Conservation (phyloP, 139 green algal species). For the Dunaliella sp. region DNA sequence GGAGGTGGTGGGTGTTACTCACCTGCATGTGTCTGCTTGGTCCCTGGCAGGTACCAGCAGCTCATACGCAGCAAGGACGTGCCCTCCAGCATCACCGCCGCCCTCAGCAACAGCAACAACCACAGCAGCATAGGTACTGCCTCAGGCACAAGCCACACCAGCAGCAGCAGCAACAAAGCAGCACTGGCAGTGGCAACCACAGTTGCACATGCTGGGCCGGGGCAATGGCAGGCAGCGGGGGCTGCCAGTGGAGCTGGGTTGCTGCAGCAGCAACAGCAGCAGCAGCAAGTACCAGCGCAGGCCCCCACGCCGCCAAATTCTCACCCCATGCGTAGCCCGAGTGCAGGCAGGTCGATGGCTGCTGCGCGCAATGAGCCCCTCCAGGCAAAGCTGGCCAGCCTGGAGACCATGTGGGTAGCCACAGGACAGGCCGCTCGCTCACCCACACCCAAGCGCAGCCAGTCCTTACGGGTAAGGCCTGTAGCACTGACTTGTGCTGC, state of each 20-base stretch:
- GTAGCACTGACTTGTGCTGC: too few relatives aligned
- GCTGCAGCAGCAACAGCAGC: background rate
- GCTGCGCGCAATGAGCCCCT: slow-evolving; percentile 16
- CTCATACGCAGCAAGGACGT: slow-evolving; percentile 31
- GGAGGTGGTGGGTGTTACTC: too few relatives aligned
- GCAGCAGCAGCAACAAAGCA: background rate
- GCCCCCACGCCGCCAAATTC: background rate
- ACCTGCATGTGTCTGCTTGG: too few relatives aligned
- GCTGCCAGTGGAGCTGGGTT: background rate
- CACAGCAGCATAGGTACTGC: background rate
- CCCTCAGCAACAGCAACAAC: background rate
- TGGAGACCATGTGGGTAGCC: slow-evolving; percentile 27
- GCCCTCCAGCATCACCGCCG: slow-evolving; percentile 9
- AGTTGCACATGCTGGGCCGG: background rate
- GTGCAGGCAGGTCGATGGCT: background rate
- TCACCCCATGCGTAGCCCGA: background rate
- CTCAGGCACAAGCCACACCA: too few relatives aligned
- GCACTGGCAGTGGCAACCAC: slow-evolving; percentile 1
- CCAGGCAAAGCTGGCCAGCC: slow-evolving; percentile 5
- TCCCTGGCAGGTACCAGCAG: slow-evolving; percentile 27
- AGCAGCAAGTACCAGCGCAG: background rate
- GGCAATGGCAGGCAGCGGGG: background rate
- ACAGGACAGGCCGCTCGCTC: slow-evolving; percentile 28
- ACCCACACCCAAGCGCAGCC: background rate
- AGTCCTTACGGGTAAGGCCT: too few relatives aligned